Evolutionary conservation across 2,329 filamentous ascomycete genomes (phyloP).

Genomic region (Shiraia bambusicola): DNA sequence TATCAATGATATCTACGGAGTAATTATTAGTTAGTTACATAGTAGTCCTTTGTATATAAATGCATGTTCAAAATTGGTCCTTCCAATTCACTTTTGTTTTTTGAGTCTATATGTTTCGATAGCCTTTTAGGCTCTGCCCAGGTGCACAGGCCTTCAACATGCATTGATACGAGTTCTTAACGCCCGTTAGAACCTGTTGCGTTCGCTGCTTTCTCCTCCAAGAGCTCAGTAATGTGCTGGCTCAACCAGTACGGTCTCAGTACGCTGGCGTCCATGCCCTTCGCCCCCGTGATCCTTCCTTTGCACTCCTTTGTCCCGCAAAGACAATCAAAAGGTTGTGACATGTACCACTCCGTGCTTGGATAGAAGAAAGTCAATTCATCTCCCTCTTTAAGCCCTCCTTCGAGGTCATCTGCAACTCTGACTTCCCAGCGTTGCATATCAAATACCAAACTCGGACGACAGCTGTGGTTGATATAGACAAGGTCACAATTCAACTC

Average conservation of each 20-base stretch:
- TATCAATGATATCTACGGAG: no score
- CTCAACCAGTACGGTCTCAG: conserved; percentile 57
- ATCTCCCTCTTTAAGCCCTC: conserved; percentile 41
- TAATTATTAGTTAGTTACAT: no score
- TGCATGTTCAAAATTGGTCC: no score
- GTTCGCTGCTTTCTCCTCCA: conserved; percentile 21
- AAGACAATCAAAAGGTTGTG: conserved; percentile 68
- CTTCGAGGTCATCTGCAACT: conserved; percentile 48
- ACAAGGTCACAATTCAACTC: conserved; percentile 60
- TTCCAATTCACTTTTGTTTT: no score
- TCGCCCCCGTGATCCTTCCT: conserved; percentile 64
- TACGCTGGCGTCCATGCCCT: conserved; percentile 57
- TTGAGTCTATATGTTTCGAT: no score
- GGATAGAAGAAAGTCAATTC: conserved; percentile 68
- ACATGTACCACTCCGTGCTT: conserved; percentile 74
- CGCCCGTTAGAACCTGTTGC: not conserved
- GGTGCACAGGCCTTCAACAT: no score
- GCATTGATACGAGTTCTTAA: no score
- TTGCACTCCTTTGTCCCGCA: conserved; percentile 61
- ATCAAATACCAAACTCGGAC: conserved; percentile 56
- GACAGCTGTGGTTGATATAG: conserved; percentile 60
- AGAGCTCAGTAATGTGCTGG: conserved; percentile 34
- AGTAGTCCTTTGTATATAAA: no score
- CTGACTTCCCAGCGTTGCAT: conserved; percentile 55
- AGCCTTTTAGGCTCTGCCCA: no score